Evolutionary conservation across 176 grass and related monocot species (phyloP), one percentile per base, ranked within the genome.

Genomic region (Oryza longistaminata): DNA sequence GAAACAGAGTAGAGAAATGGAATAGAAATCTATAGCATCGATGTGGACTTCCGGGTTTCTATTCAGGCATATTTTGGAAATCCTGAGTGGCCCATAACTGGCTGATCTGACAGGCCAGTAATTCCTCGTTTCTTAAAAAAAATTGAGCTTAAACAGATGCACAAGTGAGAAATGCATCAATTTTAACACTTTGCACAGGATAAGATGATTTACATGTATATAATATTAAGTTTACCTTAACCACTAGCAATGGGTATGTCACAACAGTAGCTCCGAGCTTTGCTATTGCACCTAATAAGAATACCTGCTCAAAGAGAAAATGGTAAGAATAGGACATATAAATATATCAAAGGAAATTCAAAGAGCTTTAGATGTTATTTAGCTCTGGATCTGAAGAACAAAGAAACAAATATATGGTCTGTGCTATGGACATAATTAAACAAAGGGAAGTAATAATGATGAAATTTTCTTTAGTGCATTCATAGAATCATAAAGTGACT

Each of bases 211-310:
- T 66, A 39, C 1, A 19, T 16, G 11, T 43, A 31, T 76, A 16
- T 11, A 70, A 80, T 71, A 91, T 77, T 35, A 86, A 62, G 3
- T 77, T 78, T 90, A 99, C 96, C 93, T 99, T 99, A 14, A 99
- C 93, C 53, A 99, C 96, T 84, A 99, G 76, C 85, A 99, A 86
- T 74, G 93, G 96, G 33, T 99, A 99, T 42, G 93, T 99, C 78
- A 87, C 82, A 69, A 92, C 71, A 71, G 96, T 99, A 76, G 96
- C 96, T 85, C 93, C 93, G 33, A 99, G 60, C 87, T 99, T 99
- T 85, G 96, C 96, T 31, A 99, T 82, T 82, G 96, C 96, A 29
- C 93, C 96, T 43, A 99, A 85, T 46, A 94, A 96, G 75, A 99
- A 99, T 66, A 98, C 93, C 96, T 98, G 87, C 64, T 76, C 68